Evolutionary conservation across 2,329 filamentous ascomycete species (phyloP).

Genomic region (Alternaria sp.): DNA sequence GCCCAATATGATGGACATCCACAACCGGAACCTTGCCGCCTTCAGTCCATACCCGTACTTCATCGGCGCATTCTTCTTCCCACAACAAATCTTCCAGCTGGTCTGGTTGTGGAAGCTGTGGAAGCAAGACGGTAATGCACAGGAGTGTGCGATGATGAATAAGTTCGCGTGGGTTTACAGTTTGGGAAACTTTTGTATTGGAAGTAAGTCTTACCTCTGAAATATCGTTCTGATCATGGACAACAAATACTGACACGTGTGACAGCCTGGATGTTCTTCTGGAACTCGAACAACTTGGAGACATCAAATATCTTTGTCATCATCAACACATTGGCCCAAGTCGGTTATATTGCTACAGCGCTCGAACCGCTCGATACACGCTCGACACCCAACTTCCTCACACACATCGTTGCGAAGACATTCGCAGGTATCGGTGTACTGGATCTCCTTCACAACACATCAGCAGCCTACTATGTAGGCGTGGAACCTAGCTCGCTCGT

Average conservation of each 20-base stretch:
- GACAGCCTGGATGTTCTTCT: conserved; percentile 68
- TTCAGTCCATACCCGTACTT: conserved; percentile 68
- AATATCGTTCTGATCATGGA: too few relatives aligned
- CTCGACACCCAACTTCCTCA: conserved; percentile 63
- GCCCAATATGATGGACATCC: conserved; percentile 68
- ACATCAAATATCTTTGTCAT: conserved; percentile 65
- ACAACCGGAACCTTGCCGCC: conserved; percentile 66
- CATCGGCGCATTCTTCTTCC: conserved; percentile 69
- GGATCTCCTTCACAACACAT: conserved; percentile 67
- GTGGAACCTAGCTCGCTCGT: conserved; percentile 57
- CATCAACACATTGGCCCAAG: conserved; percentile 63
- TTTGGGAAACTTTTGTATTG: conserved; percentile 67
- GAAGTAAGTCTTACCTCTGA: conserved; percentile 53
- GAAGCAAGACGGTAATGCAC: conserved; percentile 56
- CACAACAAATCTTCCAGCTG: conserved; percentile 67
- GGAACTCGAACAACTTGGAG: conserved; percentile 63
- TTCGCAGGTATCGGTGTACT: conserved; percentile 69
- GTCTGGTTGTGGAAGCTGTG: conserved; percentile 67
- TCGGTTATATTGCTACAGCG: conserved; percentile 62
- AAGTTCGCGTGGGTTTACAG: conserved; percentile 65
- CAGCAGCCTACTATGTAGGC: conserved; percentile 64
- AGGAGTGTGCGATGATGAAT: conserved; percentile 61
- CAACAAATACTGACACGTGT: neutral
- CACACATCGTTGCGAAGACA: conserved; percentile 66
- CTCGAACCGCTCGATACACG: conserved; percentile 61